Evolutionary conservation across 78 protist genomes (phyloP).

Genomic region (Speleostelium caveatum): DNA sequence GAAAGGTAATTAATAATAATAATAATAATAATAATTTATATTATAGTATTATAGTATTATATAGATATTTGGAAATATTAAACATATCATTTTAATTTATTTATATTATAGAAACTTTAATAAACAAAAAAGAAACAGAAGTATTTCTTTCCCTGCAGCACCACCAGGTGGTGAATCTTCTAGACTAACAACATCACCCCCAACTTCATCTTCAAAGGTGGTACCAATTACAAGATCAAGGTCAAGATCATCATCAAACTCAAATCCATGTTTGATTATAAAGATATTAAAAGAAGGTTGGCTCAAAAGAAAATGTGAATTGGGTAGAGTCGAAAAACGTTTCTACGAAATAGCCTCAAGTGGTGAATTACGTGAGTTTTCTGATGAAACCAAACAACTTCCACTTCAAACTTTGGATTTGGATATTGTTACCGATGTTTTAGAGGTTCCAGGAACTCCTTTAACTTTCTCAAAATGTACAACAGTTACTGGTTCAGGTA

Average conservation of each 20-base stretch:
- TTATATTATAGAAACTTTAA: conserved; percentile 36
- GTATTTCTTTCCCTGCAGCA: conserved; percentile 45
- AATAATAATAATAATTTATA: neutral
- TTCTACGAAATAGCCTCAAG: conserved; percentile 24
- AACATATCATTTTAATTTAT: too few species aligned
- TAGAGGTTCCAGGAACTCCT: conserved; percentile 29
- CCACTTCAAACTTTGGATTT: neutral
- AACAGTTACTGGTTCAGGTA: neutral
- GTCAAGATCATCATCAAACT: conserved; percentile 53
- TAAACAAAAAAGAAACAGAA: conserved; percentile 71
- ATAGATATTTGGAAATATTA: too few species aligned
- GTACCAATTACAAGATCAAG: conserved; percentile 66
- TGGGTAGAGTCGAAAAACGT: conserved; percentile 14
- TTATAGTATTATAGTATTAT: neutral
- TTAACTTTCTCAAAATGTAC: neutral
- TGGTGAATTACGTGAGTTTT: conserved; percentile 47
- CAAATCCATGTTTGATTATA: conserved; percentile 45
- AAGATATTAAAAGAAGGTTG: conserved; percentile 53
- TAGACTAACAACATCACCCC: neutral
- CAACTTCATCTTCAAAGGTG: neutral
- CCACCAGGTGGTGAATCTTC: neutral
- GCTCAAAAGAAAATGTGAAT: conserved; percentile 29
- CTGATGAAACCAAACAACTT: conserved; percentile 46
- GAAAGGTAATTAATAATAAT: conserved; percentile 17
- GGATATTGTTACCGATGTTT: conserved; percentile 17